Percentiles rank a stretch among this genome's conserved stretches.
phyloP scores from a whole-genome alignment of 257 asterid genomes.

The Galeopsis tetrahit region DNA sequence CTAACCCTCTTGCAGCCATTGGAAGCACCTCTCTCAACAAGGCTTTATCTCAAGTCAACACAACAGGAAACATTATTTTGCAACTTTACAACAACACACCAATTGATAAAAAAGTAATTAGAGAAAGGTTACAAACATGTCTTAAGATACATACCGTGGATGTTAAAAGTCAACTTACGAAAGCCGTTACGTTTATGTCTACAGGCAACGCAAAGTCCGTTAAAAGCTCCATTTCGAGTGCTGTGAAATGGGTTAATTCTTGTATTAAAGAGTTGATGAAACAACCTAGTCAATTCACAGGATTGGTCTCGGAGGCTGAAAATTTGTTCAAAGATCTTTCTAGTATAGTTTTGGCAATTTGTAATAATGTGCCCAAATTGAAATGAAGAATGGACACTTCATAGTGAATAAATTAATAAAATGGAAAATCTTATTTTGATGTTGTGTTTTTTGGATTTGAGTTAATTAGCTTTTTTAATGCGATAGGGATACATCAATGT shows the following conservation, averaged over 20 bases:
- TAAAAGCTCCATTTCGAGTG: neutral
- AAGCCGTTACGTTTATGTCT: neutral
- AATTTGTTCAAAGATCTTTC: neutral
- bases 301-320: neutral
- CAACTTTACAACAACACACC: neutral
- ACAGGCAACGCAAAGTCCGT: neutral
- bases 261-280: neutral
- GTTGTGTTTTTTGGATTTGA: too few species aligned
- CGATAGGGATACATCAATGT: too few species aligned
- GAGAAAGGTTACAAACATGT: neutral
- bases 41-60: neutral
- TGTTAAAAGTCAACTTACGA: neutral
- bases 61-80: neutral
- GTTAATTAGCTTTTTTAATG: too few species aligned
- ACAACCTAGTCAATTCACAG: neutral
- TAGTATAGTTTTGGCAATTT: conserved; percentile 4
- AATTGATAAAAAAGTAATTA: neutral
- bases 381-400: neutral
- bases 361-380: neutral
- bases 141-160: neutral
- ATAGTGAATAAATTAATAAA: too few species aligned
- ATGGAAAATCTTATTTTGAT: too few species aligned
- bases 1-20: neutral
- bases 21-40: neutral
- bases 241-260: neutral